Base-by-base conservation (phyloP, 352 stramenopile genomes). In the Globisporangium alternatum region DNA sequence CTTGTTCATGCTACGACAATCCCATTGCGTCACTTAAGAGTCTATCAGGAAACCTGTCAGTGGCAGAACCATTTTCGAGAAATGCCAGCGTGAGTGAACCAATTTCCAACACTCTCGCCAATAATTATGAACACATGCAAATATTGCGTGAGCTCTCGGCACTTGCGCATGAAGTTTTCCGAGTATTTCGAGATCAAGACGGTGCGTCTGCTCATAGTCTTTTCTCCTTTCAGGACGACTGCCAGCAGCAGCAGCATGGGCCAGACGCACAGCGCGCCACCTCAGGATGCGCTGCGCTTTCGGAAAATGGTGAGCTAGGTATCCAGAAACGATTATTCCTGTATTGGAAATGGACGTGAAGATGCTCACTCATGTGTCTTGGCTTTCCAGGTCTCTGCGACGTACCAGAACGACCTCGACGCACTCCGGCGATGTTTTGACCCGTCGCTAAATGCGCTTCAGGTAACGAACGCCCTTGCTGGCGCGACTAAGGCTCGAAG, bases 241-340 rank as follows among this genome's bases (percentile, higher is more conserved):
- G 17, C 17, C 12, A 41, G 35, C 43, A 47, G 43, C 43, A 48
- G 17, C 43, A 48, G 43, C 19, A 78, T 89, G 81, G 81, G 81
- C 0, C 81, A 89, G 55, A 87, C 76, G 9, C 80, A 86, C 45
- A 87, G 78, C 33, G 81, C 80, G 39, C 80, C 78, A 21, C 69
- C 73, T 3, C 51, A 70, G 10, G 81, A 89, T 33, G 80, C 81
- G 44, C 58, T 75, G 48, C 75, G 73, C 30, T 93, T 93, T 61
- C 80, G 84, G 6, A 66, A 72, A 37, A 86, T 88, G 77, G 68
- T 82, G 63, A 60, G 68, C 44, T 22, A 17, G 62, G 17, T 1
- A 48, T 22, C 19, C 2, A 31, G 2, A 21, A 30, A 1, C 35
- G 5, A 19, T 39, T 7, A 31, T 2, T 37, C 9, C 21, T 45